Conservation (phyloP, 73 alveolate species). For the Paramecium tetraurelia region DNA sequence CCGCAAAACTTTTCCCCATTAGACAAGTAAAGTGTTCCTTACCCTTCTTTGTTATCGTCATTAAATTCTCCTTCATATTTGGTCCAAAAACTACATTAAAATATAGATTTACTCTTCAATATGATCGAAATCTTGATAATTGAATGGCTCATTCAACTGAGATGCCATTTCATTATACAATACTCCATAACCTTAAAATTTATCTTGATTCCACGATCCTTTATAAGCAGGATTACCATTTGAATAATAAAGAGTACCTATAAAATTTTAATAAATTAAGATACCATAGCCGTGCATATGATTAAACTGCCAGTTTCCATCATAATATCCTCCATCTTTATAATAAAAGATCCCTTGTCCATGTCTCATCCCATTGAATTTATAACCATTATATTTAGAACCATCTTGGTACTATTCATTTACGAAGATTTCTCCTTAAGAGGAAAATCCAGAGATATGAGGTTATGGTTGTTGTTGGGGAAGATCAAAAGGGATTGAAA, state of each 20-base stretch:
- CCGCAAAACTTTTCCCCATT: constrained; percentile 62
- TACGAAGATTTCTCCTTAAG: constrained; percentile 18
- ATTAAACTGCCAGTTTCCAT: constrained; percentile 76
- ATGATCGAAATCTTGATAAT: constrained; percentile 50
- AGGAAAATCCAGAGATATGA: not conserved
- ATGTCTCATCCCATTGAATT: constrained; percentile 73
- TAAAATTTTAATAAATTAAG: not conserved
- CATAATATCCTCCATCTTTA: constrained; percentile 74
- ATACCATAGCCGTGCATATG: constrained; percentile 71
- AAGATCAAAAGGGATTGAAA: constrained; percentile 2
- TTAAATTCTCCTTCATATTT: constrained; percentile 62
- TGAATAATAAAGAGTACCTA: constrained; percentile 38
- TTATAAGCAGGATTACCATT: constrained; percentile 61
- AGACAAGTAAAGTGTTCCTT: constrained; percentile 56
- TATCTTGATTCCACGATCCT: constrained; percentile 58
- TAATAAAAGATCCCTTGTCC: constrained; percentile 75
- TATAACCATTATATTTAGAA: constrained; percentile 72
- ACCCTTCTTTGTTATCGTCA: constrained; percentile 61
- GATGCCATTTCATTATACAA: constrained; percentile 59
- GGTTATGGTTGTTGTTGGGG: not conserved
- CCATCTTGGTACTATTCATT: constrained; percentile 76
- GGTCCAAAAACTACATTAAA: constrained; percentile 24
- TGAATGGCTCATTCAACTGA: constrained; percentile 14
- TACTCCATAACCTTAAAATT: constrained; percentile 60
- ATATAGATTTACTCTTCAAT: constrained; percentile 46